phyloP scores from a whole-genome alignment of 2,329 filamentous ascomycete species.

The Arthrobotrys pseudoclavata region DNA sequence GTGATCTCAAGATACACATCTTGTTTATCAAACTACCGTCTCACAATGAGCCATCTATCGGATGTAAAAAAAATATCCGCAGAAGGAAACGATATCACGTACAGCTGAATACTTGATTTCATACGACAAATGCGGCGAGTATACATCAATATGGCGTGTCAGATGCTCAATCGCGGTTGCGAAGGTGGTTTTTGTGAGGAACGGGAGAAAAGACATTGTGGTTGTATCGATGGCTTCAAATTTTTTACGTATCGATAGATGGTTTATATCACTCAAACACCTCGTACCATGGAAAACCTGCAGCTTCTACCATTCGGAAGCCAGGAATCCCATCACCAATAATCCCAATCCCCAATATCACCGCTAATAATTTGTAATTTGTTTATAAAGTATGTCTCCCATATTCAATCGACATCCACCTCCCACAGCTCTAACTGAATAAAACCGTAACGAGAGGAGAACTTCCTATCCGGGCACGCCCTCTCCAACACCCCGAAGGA shows the following conservation, averaged over 20 bases:
- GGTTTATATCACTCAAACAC: slow-evolving; percentile 4
- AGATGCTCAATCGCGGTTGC: slow-evolving; percentile 33
- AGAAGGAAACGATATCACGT: slow-evolving; percentile 5
- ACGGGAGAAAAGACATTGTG: slow-evolving; percentile 10
- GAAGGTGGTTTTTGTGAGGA: slow-evolving; percentile 41
- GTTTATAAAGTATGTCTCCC: slow-evolving; percentile 41
- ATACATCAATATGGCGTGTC: slow-evolving; percentile 28
- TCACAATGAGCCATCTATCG: not conserved
- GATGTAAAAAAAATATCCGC: not conserved
- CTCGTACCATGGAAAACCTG: not conserved
- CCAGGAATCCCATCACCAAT: not conserved
- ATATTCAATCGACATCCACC: slow-evolving; percentile 60
- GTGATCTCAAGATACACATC: slow-evolving; percentile 53
- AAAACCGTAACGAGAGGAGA: slow-evolving; percentile 60
- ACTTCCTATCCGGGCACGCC: slow-evolving; percentile 53
- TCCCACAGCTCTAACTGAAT: slow-evolving; percentile 60
- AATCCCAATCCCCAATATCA: not conserved
- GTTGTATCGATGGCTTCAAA: not conserved
- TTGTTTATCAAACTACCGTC: slow-evolving; percentile 31
- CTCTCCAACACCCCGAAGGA: not conserved
- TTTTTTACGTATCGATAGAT: not conserved
- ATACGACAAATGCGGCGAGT: slow-evolving; percentile 32
- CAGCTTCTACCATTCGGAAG: slow-evolving; percentile 3
- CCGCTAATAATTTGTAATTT: not conserved
- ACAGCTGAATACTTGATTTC: slow-evolving; percentile 43